phyloP scores from a whole-genome alignment of 345 rosid species.

The Gossypium mustelinum region DNA sequence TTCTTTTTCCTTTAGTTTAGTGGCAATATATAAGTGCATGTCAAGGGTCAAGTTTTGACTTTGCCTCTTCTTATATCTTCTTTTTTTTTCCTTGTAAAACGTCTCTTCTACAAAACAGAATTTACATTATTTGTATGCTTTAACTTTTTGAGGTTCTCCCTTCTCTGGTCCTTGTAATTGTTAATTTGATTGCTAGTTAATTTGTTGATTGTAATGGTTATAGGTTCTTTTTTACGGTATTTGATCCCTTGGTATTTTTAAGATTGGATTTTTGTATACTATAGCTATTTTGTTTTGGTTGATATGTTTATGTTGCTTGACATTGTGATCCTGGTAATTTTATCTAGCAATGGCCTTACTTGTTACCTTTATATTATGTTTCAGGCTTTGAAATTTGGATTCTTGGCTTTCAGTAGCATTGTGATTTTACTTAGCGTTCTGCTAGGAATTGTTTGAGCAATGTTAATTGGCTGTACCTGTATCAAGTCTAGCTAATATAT shows the following conservation, averaged over 20 bases:
- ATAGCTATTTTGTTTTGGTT: not conserved
- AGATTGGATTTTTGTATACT: not conserved
- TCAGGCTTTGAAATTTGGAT: slow-evolving; percentile 9
- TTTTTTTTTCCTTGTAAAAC: not conserved
- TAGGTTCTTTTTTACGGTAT: not conserved
- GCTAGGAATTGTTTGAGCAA: not conserved
- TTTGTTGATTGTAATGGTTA: not conserved
- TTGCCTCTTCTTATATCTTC: not conserved
- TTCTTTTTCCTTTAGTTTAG: not conserved
- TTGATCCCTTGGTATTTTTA: not conserved
- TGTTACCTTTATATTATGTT: not conserved
- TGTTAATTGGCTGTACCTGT: not conserved
- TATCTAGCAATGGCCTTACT: not conserved
- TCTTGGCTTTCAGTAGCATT: not conserved
- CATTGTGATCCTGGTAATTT: not conserved
- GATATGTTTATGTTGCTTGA: not conserved
- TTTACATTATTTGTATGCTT: not conserved
- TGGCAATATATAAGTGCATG: not conserved
- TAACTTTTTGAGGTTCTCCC: no score
- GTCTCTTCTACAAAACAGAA: not conserved
- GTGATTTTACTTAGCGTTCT: not conserved
- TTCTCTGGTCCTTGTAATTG: not conserved
- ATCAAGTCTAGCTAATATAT: not conserved
- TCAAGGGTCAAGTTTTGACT: not conserved
- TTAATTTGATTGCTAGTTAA: slow-evolving; percentile 1